phyloP scores from a whole-genome alignment of 2,329 filamentous ascomycete species.

The Ceratocystis alfenasii region DNA sequence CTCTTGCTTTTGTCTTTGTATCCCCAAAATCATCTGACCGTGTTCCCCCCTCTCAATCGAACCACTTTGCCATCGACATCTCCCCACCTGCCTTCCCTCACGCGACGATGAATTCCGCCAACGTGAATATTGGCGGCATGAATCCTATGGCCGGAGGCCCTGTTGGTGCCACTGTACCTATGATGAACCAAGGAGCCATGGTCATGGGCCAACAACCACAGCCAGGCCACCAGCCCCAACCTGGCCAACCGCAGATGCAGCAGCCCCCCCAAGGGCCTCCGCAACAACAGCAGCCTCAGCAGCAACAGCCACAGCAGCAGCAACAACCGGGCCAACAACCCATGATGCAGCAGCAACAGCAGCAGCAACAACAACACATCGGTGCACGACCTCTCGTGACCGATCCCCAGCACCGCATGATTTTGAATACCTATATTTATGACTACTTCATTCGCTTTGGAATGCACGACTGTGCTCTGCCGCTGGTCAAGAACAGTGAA shows the following conservation, averaged over 20 bases:
- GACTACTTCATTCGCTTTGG: slow-evolving; percentile 80
- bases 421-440: slow-evolving; percentile 80
- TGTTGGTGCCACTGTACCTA: slow-evolving; percentile 50
- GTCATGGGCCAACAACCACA: slow-evolving; percentile 27
- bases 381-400: slow-evolving; percentile 27
- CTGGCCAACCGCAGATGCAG: slow-evolving; percentile 23
- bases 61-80: not conserved
- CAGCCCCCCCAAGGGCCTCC: slow-evolving; percentile 20
- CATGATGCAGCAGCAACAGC: slow-evolving; percentile 4
- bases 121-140: slow-evolving; percentile 55
- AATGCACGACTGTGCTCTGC: slow-evolving; percentile 72
- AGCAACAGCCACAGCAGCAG: slow-evolving; percentile 22
- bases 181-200: slow-evolving; percentile 50
- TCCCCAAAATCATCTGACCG: not conserved
- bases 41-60: not conserved
- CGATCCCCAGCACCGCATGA: slow-evolving; percentile 40
- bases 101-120: slow-evolving; percentile 41
- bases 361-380: slow-evolving; percentile 30
- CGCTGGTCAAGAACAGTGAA: slow-evolving; percentile 46
- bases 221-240: slow-evolving; percentile 24
- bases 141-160: slow-evolving; percentile 53
- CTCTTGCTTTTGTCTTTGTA: not conserved
- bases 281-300: slow-evolving; percentile 16
- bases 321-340: slow-evolving; percentile 30
- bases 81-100: not conserved